Conservation (phyloP, 306 rosid genomes). For the Fragaria vesca region DNA sequence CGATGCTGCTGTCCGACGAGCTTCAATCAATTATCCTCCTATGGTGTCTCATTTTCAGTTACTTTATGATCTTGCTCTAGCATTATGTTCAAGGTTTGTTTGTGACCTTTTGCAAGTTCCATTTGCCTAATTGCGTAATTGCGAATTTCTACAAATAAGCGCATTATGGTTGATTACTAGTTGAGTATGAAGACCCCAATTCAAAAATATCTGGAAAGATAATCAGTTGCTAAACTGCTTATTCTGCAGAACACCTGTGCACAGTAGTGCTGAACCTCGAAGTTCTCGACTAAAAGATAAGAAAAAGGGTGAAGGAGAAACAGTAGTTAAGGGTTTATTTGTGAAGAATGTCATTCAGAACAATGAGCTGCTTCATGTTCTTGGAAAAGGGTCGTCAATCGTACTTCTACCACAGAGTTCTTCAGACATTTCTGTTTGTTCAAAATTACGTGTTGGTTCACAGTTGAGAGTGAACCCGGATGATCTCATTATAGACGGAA, state of each 20-base stretch:
- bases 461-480: conserved; percentile 55
- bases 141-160: neutral
- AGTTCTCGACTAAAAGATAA: conserved; percentile 95
- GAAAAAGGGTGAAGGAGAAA: conserved; percentile 90
- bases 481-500: conserved; percentile 52
- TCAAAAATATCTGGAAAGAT: neutral
- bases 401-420: conserved; percentile 89
- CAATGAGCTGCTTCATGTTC: conserved; percentile 72
- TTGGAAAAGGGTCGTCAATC: conserved; percentile 70
- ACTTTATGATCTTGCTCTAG: conserved; percentile 96
- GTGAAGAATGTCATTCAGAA: conserved; percentile 69
- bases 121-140: conserved; percentile 17
- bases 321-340: conserved; percentile 82
- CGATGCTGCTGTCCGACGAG: conserved; percentile 98
- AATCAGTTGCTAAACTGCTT: conserved; percentile 18
- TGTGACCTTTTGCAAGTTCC: conserved; percentile 18
- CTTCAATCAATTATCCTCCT: conserved; percentile 93
- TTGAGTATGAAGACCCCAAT: neutral
- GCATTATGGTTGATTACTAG: conserved; percentile 2
- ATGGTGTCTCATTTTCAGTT: conserved; percentile 99
- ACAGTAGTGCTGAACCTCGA: conserved; percentile 65
- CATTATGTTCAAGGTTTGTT: conserved; percentile 86
- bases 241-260: conserved; percentile 56
- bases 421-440: conserved; percentile 68
- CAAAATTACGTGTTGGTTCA: conserved; percentile 78